phyloP scores from a whole-genome alignment of 306 rosid species.

The Castanea crenata region DNA sequence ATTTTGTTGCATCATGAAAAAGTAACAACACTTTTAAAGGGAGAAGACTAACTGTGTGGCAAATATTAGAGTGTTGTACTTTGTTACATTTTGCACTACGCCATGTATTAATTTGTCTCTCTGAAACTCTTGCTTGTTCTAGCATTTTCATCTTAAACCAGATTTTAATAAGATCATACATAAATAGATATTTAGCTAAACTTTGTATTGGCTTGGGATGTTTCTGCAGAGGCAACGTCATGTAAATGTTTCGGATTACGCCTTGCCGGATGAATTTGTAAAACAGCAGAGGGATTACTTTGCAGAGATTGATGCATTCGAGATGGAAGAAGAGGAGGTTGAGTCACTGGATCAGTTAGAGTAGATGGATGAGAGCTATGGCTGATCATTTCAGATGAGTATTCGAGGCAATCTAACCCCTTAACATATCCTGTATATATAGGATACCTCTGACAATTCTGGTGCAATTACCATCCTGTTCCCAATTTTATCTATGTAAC shows the following conservation, averaged over 20 bases:
- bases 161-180: neutral
- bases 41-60: neutral
- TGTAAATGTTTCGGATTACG: slow-evolving; percentile 17
- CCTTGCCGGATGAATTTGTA: slow-evolving; percentile 50
- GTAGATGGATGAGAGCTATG: slow-evolving; percentile 18
- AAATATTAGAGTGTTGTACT: neutral
- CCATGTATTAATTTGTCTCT: neutral
- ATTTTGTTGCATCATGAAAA: no score
- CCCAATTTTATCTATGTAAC: slow-evolving; percentile 9
- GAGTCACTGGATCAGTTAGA: slow-evolving; percentile 48
- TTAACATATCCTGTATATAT: slow-evolving; percentile 29
- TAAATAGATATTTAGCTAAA: slow-evolving; percentile 21
- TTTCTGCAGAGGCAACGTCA: slow-evolving; percentile 48
- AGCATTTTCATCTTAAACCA: neutral
- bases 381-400: slow-evolving; percentile 2
- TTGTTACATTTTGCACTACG: neutral
- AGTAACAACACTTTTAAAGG: no score
- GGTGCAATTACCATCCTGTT: slow-evolving; percentile 15
- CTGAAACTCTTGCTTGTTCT: neutral
- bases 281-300: slow-evolving; percentile 65
- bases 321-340: slow-evolving; percentile 68
- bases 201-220: slow-evolving; percentile 18
- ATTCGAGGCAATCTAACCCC: slow-evolving; percentile 10
- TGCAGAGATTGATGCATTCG: slow-evolving; percentile 69
- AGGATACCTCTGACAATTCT: slow-evolving; percentile 9